Evolutionary conservation across 202 grass and related monocot genomes (phyloP).

Genomic region (Sporobolus alterniflorus): DNA sequence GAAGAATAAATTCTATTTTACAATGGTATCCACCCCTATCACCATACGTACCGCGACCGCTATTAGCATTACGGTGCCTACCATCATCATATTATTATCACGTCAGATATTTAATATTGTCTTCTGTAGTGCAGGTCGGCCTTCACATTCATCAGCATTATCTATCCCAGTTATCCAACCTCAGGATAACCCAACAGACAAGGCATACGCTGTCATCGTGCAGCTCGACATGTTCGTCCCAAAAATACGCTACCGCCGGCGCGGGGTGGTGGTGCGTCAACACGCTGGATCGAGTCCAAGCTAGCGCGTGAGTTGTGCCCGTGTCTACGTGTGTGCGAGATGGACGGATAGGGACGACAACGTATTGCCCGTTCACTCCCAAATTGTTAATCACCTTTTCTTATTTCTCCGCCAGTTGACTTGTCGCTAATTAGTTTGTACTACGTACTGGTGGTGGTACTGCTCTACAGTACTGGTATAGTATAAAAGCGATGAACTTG

Average conservation of each 20-base stretch:
- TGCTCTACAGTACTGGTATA: neutral
- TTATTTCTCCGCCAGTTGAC: conserved; percentile 9
- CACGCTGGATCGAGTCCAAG: conserved; percentile 38
- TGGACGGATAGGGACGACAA: conserved; percentile 54
- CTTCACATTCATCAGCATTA: neutral
- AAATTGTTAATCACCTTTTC: neutral
- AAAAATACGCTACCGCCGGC: neutral
- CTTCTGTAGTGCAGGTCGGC: neutral
- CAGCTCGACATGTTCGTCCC: conserved; percentile 15
- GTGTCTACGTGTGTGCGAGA: conserved; percentile 19
- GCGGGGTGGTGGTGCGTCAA: conserved; percentile 13
- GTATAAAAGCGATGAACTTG: conserved; percentile 37
- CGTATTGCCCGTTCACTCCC: conserved; percentile 22
- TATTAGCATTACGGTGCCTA: neutral
- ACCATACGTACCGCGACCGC: neutral
- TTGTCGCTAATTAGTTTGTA: neutral
- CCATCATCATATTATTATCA: too few relatives aligned
- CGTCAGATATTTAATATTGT: too few relatives aligned
- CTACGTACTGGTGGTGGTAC: neutral
- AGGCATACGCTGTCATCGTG: neutral
- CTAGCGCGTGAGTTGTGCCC: conserved; percentile 3
- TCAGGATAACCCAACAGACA: conserved; percentile 35
- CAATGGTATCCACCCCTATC: neutral
- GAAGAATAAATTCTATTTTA: neutral
- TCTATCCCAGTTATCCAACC: neutral